Evolutionary conservation across 129 eudicot genomes (phyloP), one percentile per base, ranked within the genome.

Genomic region (Chrysanthemum lavandulifolium): DNA sequence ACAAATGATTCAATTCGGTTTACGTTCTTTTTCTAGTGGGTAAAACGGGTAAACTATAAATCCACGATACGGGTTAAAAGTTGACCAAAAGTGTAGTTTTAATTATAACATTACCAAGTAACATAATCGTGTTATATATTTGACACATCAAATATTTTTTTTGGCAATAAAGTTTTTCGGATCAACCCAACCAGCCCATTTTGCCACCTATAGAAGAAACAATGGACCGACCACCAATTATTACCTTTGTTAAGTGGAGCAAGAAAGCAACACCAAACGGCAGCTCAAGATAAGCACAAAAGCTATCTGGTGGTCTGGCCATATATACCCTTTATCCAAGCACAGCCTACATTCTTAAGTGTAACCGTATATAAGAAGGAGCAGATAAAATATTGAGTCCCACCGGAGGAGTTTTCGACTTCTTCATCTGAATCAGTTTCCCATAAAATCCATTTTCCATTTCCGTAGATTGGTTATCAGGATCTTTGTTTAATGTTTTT

Each of bases 391-490:
- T 79, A 76, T 12, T 18, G 48, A 76, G 65, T 67, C 80, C 83
- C 82, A 89, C 89, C 85, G 21, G 85, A 76, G 18, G 76, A 65
- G 74, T 81, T 71, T 61, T 83, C 87, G 57, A 82, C 82, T 60
- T 85, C 86, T 72, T 77, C 85, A 63, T 84, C 93, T 48, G 91
- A 74, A 67, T 74, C 91, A 27, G 87, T 51, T 33, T 92, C 97
- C 89, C 86, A 84, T 48, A 92, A 68, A 92, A 89, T 36, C 97
- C 97, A 79, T 85, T 91, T 61, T 91, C 97, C 49, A 60, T 73
- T 52, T 80, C 85, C 40, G 40, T n/a, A 55, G 83, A 21, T 49
- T 45, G 65, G 79, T 81, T 73, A 67, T 84, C 87, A 29, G 64
- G 53, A 63, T 81, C 81, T 73, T 72, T 76, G 52, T 68, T 86